These are phyloP conservation scores for Hyaloscypha finlandica DNA, from an alignment of 495 filamentous ascomycete species.

Conservation along the genomic window DNA sequence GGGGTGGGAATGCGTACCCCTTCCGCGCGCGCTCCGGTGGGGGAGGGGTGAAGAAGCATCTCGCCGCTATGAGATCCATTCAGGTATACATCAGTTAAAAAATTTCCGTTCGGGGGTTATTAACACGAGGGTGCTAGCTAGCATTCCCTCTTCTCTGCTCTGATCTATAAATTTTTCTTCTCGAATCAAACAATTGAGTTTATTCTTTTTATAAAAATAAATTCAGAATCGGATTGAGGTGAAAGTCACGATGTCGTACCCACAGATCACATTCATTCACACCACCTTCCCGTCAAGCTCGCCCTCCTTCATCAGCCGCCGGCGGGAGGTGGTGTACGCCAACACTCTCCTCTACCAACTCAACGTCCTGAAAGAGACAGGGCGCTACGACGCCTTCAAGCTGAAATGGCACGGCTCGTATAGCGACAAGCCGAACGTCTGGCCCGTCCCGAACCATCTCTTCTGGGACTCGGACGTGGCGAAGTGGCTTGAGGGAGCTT, in stretches of 20 bases:
- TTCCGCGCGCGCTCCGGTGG: too few relatives aligned
- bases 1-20: too few relatives aligned
- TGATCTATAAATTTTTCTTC: too few relatives aligned
- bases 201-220: neutral
- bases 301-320: constrained; percentile 19
- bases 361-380: constrained; percentile 52
- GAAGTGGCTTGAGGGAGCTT: constrained; percentile 63
- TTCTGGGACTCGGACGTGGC: constrained; percentile 65
- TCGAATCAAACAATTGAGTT: too few relatives aligned
- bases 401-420: constrained; percentile 53
- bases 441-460: constrained; percentile 54
- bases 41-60: too few relatives aligned
- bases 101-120: too few relatives aligned
- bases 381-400: constrained; percentile 57
- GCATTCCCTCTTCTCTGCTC: too few relatives aligned
- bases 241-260: constrained; percentile 30
- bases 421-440: constrained; percentile 45
- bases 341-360: constrained; percentile 43
- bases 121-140: too few relatives aligned
- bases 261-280: constrained; percentile 38
- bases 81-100: too few relatives aligned
- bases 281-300: constrained; percentile 33
- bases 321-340: constrained; percentile 19
- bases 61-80: too few relatives aligned
- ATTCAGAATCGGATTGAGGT: neutral